Percentiles rank a stretch among this genome's conserved stretches.
These are phyloP conservation scores for Xylaria sp. DNA, from an alignment of 2,329 filamentous ascomycete species.

Conservation along the genomic window DNA sequence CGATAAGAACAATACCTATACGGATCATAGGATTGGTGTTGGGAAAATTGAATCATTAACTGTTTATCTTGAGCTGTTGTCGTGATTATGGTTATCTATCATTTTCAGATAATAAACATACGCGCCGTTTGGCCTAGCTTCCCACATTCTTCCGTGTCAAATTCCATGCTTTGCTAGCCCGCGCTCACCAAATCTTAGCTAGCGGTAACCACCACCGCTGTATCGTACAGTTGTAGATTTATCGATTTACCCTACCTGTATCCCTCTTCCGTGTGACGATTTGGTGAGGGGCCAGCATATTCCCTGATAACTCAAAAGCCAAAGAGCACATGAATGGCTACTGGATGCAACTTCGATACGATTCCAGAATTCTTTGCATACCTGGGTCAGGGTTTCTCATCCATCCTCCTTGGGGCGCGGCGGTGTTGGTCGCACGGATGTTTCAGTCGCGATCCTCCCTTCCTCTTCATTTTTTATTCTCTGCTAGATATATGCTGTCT, in stretches of 20 bases:
- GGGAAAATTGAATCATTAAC: conserved; percentile 14
- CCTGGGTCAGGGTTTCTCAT: background rate
- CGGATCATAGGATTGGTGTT: background rate
- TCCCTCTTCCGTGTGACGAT: background rate
- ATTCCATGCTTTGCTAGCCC: background rate
- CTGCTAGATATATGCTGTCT: background rate
- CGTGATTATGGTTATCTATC: conserved; percentile 2
- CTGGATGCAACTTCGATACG: background rate
- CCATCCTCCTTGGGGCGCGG: background rate
- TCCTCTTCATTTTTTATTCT: background rate
- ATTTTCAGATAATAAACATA: background rate
- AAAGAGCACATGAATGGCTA: background rate
- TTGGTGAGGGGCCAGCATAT: too few relatives aligned
- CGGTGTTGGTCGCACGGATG: background rate
- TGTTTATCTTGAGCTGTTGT: background rate
- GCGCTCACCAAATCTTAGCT: background rate
- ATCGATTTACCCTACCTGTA: background rate
- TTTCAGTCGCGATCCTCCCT: background rate
- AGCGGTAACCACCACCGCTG: background rate
- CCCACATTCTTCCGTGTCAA: background rate
- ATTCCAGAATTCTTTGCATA: background rate
- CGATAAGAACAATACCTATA: conserved; percentile 26
- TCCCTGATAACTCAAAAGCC: background rate
- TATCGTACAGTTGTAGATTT: background rate
- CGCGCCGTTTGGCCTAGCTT: background rate